Conservation (phyloP, 2,329 filamentous ascomycete species). For the Helotiales sp. region DNA sequence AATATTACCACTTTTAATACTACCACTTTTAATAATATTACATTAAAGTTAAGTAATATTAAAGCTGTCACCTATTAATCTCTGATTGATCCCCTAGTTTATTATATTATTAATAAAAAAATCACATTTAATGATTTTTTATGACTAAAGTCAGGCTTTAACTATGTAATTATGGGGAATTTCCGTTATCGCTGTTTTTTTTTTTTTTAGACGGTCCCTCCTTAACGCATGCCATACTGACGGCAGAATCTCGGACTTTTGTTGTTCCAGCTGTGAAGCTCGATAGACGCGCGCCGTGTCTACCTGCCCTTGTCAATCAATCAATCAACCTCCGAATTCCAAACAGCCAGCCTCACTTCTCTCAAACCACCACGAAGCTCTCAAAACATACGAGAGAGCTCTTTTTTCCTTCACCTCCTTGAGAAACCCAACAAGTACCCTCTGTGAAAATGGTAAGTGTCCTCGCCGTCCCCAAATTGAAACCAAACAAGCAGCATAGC, state of each 20-base stretch:
- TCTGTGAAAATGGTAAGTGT: slow-evolving; percentile 39
- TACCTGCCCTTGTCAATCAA: slow-evolving; percentile 34
- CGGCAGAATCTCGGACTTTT: slow-evolving; percentile 12
- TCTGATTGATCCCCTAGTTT: too few species aligned
- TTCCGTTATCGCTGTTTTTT: too few species aligned
- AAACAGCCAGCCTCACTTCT: slow-evolving; percentile 28
- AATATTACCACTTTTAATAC: too few species aligned
- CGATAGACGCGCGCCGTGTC: slow-evolving; percentile 42
- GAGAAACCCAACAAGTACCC: slow-evolving; percentile 16
- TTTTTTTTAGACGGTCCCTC: too few species aligned
- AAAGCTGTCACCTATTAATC: too few species aligned
- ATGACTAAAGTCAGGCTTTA: too few species aligned
- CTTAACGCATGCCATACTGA: too few species aligned
- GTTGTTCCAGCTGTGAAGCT: slow-evolving; percentile 8
- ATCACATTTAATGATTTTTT: too few species aligned
- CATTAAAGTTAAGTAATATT: too few species aligned
- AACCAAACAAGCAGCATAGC: slow-evolving; percentile 33
- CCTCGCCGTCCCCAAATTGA: slow-evolving; percentile 10
- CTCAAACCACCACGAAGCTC: slow-evolving; percentile 29
- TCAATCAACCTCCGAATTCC: slow-evolving; percentile 1
- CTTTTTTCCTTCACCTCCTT: neutral
- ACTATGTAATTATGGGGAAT: too few species aligned
- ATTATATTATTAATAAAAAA: too few species aligned
- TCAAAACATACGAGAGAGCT: slow-evolving; percentile 17
- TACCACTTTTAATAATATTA: too few species aligned